Evolutionary conservation across 352 stramenopile species (phyloP).

Genomic region (Phytophthora uliginosa): DNA sequence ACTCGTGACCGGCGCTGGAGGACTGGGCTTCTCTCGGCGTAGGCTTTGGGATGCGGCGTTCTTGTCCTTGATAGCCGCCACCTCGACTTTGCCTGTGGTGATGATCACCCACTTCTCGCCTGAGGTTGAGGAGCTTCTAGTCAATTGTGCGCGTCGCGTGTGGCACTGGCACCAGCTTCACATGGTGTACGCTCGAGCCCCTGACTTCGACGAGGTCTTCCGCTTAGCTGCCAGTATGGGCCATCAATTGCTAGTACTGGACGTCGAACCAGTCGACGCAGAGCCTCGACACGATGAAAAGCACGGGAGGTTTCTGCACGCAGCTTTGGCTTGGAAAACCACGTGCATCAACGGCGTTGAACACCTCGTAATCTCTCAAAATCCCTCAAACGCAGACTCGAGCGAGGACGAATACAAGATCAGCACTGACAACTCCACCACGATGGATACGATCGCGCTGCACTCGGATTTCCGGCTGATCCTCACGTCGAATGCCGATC

Average conservation of each 20-base stretch:
- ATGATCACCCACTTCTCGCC: constrained; percentile 54
- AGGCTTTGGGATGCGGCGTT: constrained; percentile 56
- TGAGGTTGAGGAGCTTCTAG: constrained; percentile 56
- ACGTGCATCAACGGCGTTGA: constrained; percentile 22
- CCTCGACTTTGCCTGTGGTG: constrained; percentile 38
- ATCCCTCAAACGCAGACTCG: background rate
- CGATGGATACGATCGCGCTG: constrained; percentile 31
- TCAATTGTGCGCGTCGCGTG: constrained; percentile 44
- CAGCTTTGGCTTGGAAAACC: constrained; percentile 50
- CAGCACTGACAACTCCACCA: background rate
- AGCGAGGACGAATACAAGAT: constrained; percentile 3
- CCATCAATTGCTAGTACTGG: constrained; percentile 68
- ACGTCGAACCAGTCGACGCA: constrained; percentile 55
- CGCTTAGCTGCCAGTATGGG: constrained; percentile 48
- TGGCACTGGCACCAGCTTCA: constrained; percentile 59
- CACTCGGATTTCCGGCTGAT: constrained; percentile 56
- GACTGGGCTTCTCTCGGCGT: constrained; percentile 51
- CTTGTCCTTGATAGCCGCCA: constrained; percentile 41
- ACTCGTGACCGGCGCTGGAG: constrained; percentile 18
- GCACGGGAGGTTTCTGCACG: constrained; percentile 19
- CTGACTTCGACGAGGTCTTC: constrained; percentile 48
- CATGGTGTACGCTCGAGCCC: constrained; percentile 48
- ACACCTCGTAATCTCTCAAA: constrained; percentile 31
- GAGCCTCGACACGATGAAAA: constrained; percentile 14
- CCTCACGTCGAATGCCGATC: constrained; percentile 42